Base-by-base conservation (phyloP, 495 filamentous ascomycete species). In the Xylaria sp. region DNA sequence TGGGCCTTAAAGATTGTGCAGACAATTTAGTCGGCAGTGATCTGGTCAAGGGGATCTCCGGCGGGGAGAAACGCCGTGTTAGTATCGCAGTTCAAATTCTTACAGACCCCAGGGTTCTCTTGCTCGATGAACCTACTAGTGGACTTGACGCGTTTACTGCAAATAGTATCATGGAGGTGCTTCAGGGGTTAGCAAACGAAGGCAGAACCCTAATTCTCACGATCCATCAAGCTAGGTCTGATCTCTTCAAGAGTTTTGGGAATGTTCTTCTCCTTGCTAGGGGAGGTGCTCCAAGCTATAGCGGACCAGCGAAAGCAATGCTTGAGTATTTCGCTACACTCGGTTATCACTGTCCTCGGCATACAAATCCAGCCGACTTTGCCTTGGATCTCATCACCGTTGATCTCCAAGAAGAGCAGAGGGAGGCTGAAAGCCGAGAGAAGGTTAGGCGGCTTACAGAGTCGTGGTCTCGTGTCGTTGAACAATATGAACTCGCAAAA, bases 81-180 rank as follows among this genome's bases (percentile, higher is more conserved):
- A 89, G 90, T 7, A 93, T 94, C 73, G 92, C 90, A 5, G 88
- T 93, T 9, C 92, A 94, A 72, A 89, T 93, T 67, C 83, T 93
- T 35, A 93, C 90, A 5, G 90, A 92, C 58, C 92, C 92, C 2
- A 85, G 86, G 41, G 86, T 93, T 8, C 78, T 94, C 15, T 77
- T 93, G 15, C 82, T 93, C 1, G 92, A 94, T 74, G 92, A 94
- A 71, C 92, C 92, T 31, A 93, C 91, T 0, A 92, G 90, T 35
- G 92, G 92, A 0, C 81, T 94, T 3, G 92, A 94, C 78, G 90
- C 91, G 1, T 93, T 93, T 72, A 93, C 91, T 3, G 91, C 92
- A 21, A 87, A 85, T 53, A 93, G 91, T 3, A 92, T 94, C 53
- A 87, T 94, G 63, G 88, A 90, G 71, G 90, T 93, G 9, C 82